Evolutionary conservation across 768 basidiomycete genomes (phyloP).

Genomic region (Trametes cingulata): DNA sequence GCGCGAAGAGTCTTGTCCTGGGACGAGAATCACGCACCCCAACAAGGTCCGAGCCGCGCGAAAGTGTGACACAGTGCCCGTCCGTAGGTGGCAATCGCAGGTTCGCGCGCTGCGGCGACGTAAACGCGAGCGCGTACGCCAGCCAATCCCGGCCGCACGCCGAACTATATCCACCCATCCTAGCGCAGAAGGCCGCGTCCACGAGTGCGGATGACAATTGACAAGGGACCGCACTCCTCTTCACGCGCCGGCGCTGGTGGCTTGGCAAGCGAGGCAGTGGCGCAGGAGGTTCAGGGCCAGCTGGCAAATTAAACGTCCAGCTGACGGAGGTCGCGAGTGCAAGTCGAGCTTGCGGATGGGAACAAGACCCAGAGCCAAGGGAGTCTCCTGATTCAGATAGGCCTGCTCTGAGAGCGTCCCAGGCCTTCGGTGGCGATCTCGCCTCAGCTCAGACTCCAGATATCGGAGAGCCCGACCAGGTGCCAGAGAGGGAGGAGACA

Average conservation of each 20-base stretch:
- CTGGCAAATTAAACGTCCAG: neutral
- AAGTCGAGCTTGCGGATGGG: neutral
- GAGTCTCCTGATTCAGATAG: neutral
- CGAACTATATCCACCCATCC: neutral
- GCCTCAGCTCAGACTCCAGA: too few relatives aligned
- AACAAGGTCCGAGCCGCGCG: neutral
- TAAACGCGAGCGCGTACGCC: neutral
- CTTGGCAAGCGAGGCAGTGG: conserved; percentile 1
- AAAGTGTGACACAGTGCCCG: neutral
- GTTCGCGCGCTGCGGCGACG: neutral
- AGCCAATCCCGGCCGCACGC: neutral
- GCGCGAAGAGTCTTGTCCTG: neutral
- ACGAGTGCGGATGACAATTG: neutral
- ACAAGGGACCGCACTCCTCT: neutral
- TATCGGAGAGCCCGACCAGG: too few relatives aligned
- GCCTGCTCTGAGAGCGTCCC: neutral
- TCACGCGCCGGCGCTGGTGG: neutral
- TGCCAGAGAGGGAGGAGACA: too few relatives aligned
- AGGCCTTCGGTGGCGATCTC: neutral
- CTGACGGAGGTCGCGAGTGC: neutral
- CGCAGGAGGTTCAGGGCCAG: neutral
- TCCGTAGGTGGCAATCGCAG: neutral
- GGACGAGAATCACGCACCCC: neutral
- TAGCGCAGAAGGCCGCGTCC: neutral
- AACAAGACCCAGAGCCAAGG: neutral